Evolutionary conservation across 257 asterid genomes (phyloP).

Genomic region (Petunia secreta): DNA sequence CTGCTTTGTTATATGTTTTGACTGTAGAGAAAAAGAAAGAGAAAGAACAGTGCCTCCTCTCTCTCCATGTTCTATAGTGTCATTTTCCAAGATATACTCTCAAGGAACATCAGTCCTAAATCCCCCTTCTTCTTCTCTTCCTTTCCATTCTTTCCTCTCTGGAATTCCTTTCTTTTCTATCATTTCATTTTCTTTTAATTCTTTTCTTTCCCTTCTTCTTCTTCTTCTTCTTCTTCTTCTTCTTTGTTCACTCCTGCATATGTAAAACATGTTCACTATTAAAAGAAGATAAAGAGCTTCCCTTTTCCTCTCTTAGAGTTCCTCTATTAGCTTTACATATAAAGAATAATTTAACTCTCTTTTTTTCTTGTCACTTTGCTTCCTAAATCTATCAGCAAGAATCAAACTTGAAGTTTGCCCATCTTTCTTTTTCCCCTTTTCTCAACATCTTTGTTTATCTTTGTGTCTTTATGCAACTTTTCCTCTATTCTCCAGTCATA

Average conservation of each 20-base stretch:
- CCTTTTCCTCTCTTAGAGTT: not conserved
- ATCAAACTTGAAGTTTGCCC: slow-evolving; percentile 23
- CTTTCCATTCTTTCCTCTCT: slow-evolving; percentile 30
- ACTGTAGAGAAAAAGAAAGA: slow-evolving; percentile 50
- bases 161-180: slow-evolving; percentile 5
- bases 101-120: slow-evolving; percentile 64
- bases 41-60: slow-evolving; percentile 27
- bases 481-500: slow-evolving; percentile 31
- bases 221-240: not conserved
- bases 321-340: slow-evolving; percentile 14
- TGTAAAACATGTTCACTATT: slow-evolving; percentile 1
- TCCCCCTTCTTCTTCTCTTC: slow-evolving; percentile 20
- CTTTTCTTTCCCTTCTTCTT: slow-evolving; percentile 33
- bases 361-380: slow-evolving; percentile 33
- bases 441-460: slow-evolving; percentile 23
- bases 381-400: slow-evolving; percentile 36
- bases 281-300: slow-evolving; percentile 2
- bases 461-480: slow-evolving; percentile 26
- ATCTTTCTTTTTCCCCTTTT: slow-evolving; percentile 32
- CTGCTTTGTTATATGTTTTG: slow-evolving; percentile 43
- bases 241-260: not conserved
- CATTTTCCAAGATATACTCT: slow-evolving; percentile 92
- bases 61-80: slow-evolving; percentile 61
- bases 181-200: slow-evolving; percentile 25
- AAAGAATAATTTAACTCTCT: not conserved